phyloP scores from a whole-genome alignment of 306 rosid genomes.

The Datisca glomerata region DNA sequence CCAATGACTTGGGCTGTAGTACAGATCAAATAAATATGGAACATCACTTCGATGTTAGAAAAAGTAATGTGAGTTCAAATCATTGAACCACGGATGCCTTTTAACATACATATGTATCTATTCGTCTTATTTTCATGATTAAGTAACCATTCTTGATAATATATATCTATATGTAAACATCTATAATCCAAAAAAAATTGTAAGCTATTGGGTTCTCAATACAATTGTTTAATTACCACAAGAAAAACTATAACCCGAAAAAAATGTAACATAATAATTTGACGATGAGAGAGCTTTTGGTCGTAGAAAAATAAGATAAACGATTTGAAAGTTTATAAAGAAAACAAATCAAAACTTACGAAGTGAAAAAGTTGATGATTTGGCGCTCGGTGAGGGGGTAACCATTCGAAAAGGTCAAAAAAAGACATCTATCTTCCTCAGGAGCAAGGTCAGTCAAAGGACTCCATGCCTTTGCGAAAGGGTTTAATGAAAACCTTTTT shows the following conservation, averaged over 20 bases:
- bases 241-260: neutral
- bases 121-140: too few species aligned
- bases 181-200: too few species aligned
- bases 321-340: neutral
- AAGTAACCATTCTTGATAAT: too few species aligned
- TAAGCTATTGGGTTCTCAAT: too few species aligned
- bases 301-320: neutral
- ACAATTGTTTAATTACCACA: neutral
- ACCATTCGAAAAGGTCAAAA: conserved; percentile 28
- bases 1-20: too few species aligned
- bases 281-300: neutral
- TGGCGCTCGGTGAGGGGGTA: conserved; percentile 13
- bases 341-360: conserved; percentile 9
- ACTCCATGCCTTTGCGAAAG: conserved; percentile 23
- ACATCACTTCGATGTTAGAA: too few species aligned
- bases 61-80: too few species aligned
- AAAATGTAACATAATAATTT: too few species aligned
- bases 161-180: too few species aligned
- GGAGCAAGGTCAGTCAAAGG: conserved; percentile 4
- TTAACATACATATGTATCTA: too few species aligned
- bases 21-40: too few species aligned
- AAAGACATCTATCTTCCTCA: conserved; percentile 26
- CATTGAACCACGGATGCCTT: too few species aligned
- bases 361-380: conserved; percentile 18
- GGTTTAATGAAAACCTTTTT: conserved; percentile 12